These are phyloP conservation scores for Phytophthora tubulina DNA, from an alignment of 352 stramenopile species.

Conservation along the genomic window DNA sequence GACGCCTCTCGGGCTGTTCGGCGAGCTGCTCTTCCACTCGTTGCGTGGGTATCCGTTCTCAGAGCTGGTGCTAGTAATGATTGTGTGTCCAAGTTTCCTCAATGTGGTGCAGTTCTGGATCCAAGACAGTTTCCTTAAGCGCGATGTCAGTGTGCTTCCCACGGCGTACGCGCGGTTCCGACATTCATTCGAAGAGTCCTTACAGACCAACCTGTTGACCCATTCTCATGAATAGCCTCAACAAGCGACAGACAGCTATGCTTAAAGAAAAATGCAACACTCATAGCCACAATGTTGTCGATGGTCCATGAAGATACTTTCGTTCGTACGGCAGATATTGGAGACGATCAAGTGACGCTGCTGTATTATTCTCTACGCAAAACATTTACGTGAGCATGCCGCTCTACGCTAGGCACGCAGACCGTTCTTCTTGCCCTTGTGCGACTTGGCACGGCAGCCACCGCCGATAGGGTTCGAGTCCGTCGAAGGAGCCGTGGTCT, in stretches of 20 bases:
- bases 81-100: conserved; percentile 86
- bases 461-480: conserved; percentile 13
- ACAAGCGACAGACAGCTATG: neutral
- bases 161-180: conserved; percentile 68
- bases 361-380: conserved; percentile 14
- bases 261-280: conserved; percentile 8
- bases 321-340: neutral
- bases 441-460: conserved; percentile 20
- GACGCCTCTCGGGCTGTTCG: conserved; percentile 60
- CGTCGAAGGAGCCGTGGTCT: conserved; percentile 23
- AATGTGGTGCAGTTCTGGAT: conserved; percentile 91
- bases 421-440: conserved; percentile 1
- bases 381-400: neutral
- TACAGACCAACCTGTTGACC: conserved; percentile 71
- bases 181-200: conserved; percentile 72
- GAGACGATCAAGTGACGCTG: neutral
- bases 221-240: conserved; percentile 35
- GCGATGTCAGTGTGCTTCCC: conserved; percentile 70
- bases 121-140: conserved; percentile 87
- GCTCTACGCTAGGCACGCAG: neutral
- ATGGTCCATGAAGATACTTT: neutral
- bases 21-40: conserved; percentile 72
- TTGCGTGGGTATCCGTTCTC: conserved; percentile 71
- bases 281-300: neutral
- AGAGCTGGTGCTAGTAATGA: conserved; percentile 82